Percentiles rank a stretch among this genome's conserved stretches.
phyloP scores from a whole-genome alignment of 2,329 filamentous ascomycete genomes.

The Chaetomium sp. region DNA sequence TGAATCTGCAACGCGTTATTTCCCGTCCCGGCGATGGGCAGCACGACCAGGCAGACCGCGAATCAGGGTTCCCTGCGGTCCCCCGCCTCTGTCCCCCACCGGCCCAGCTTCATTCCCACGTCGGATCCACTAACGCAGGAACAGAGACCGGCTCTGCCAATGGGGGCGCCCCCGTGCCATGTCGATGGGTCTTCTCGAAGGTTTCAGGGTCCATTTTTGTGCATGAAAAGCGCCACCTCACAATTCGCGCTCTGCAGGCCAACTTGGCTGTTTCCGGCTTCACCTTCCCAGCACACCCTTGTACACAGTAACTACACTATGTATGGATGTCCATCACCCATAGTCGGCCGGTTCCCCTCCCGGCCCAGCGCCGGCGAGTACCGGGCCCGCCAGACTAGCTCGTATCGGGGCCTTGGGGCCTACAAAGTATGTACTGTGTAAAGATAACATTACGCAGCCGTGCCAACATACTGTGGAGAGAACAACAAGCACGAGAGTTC shows the following conservation, averaged over 20 bases:
- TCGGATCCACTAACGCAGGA: constrained; percentile 32
- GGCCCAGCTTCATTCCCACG: constrained; percentile 3
- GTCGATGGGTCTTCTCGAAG: constrained; percentile 33
- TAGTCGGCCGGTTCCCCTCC: constrained; percentile 1
- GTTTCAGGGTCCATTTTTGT: constrained; percentile 27
- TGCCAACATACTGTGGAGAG: neutral
- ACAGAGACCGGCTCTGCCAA: constrained; percentile 28
- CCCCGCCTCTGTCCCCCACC: constrained; percentile 1
- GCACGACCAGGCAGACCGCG: constrained; percentile 2
- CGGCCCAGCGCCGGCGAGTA: neutral
- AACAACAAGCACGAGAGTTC: neutral
- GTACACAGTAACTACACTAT: neutral
- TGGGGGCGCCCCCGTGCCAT: constrained; percentile 30
- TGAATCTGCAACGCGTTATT: constrained; percentile 26
- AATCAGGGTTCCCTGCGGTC: constrained; percentile 7
- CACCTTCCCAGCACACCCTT: constrained; percentile 11
- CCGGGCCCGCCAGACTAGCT: constrained; percentile 2
- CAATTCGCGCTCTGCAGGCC: constrained; percentile 16
- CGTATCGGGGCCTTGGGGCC: neutral
- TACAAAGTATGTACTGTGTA: too few relatives aligned
- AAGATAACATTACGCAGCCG: neutral
- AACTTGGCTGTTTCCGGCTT: constrained; percentile 14
- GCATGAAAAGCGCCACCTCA: constrained; percentile 25
- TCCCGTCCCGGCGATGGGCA: constrained; percentile 24
- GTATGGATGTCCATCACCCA: too few relatives aligned